A percentile compares a stretch with the other conserved stretches of the same genome.
phyloP scores from a whole-genome alignment of 176 grass and related monocot species.

The Avena atlantica region DNA sequence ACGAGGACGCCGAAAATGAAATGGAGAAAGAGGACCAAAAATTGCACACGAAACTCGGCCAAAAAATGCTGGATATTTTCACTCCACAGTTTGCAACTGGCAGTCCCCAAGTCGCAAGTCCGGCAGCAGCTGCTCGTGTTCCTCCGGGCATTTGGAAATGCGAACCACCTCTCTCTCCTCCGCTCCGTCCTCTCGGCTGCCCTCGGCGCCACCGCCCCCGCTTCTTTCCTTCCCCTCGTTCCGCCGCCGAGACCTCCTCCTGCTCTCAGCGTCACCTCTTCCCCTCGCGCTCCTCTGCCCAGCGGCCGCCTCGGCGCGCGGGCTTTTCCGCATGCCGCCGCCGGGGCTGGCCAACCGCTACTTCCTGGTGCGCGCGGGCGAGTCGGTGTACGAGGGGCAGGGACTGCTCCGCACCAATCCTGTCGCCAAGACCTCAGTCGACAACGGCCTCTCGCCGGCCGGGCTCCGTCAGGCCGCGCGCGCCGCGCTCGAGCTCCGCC shows the following conservation, averaged over 20 bases:
- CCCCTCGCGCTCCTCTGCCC: conserved; percentile 28
- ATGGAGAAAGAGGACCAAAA: not conserved
- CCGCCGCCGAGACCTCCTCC: conserved; percentile 59
- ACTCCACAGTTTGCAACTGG: not conserved
- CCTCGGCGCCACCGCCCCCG: conserved; percentile 18
- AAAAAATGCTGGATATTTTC: conserved; percentile 32
- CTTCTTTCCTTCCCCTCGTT: not conserved
- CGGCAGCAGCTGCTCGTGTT: not conserved
- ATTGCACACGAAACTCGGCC: not conserved
- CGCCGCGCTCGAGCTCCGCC: conserved; percentile 80
- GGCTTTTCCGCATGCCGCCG: conserved; percentile 94
- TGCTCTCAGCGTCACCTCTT: conserved; percentile 50
- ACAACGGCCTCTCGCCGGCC: conserved; percentile 77
- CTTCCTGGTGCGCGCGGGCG: conserved; percentile 87
- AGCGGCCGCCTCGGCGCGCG: conserved; percentile 58
- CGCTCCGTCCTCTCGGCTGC: conserved; percentile 27
- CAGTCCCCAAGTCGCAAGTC: not conserved
- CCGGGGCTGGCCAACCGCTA: conserved; percentile 78
- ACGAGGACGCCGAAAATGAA: not conserved
- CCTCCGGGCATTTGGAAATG: conserved; percentile 33
- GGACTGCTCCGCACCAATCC: conserved; percentile 85
- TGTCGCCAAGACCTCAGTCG: conserved; percentile 89
- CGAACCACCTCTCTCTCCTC: conserved; percentile 16
- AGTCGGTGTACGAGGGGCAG: conserved; percentile 79
- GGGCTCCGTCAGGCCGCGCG: conserved; percentile 73